Evolutionary conservation across 108 stramenopile genomes (phyloP).

Genomic region (Fragilaria crotonensis): DNA sequence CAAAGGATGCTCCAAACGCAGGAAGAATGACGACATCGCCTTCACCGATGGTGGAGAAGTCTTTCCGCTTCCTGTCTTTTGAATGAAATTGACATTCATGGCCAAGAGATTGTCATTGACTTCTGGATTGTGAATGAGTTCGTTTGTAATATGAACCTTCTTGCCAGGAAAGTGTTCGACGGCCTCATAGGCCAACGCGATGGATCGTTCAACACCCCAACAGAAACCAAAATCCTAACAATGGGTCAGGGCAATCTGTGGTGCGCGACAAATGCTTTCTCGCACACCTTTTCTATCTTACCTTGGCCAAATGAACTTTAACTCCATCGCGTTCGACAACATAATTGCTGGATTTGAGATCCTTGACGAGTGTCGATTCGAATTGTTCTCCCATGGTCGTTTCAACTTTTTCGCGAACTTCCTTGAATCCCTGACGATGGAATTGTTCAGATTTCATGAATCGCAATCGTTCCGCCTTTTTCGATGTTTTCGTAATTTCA

Average conservation of each 20-base stretch:
- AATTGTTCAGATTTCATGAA: constrained; percentile 74
- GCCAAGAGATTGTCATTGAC: constrained; percentile 88
- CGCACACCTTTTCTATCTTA: constrained; percentile 5
- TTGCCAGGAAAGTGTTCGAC: constrained; percentile 84
- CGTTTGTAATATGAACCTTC: constrained; percentile 92
- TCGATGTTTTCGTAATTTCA: constrained; percentile 17
- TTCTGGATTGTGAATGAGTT: constrained; percentile 95
- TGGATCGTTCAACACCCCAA: constrained; percentile 89
- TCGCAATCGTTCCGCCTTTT: constrained; percentile 64
- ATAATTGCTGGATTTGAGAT: constrained; percentile 57
- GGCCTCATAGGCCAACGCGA: constrained; percentile 91
- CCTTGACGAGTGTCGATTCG: constrained; percentile 60
- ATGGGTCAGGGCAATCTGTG: no score
- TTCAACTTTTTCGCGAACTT: constrained; percentile 69
- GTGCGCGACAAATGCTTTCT: no score
- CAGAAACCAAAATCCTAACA: constrained; percentile 81
- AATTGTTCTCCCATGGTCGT: constrained; percentile 66
- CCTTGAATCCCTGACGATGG: constrained; percentile 85
- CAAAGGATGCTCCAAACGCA: constrained; percentile 91
- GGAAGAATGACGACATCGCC: constrained; percentile 95
- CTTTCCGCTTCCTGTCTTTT: constrained; percentile 82
- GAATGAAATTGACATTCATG: constrained; percentile 88
- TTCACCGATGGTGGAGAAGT: constrained; percentile 67
- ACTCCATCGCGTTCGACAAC: constrained; percentile 72
- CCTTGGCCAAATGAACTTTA: constrained; percentile 72